Base-by-base conservation (phyloP, 768 basidiomycete species). In the Suillus decipiens region DNA sequence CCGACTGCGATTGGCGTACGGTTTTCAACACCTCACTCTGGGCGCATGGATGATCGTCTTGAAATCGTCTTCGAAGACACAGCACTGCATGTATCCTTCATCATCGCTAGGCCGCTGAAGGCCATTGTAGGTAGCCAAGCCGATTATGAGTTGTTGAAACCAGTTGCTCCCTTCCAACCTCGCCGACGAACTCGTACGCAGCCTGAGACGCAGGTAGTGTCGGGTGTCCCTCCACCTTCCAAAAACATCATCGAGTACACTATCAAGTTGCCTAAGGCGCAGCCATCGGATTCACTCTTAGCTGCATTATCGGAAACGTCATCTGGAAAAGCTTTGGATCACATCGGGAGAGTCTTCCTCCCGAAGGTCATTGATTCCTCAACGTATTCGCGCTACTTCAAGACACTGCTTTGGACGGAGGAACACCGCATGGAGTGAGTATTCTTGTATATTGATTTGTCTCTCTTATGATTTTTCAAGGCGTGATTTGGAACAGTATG, bases 51-150 rank as follows among this genome's bases (percentile, higher is more conserved):
- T 56, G 83, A 85, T 61, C 77, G 74, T 0, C 71, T 86, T 5
- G 83, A 85, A 47, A 73, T 87, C 17, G 62, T 79, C 2, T 85
- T 87, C 63, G 66, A 75, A 48, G 76, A 83, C 59, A 61, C 67
- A 0, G 63, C 67, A 4, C 71, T 73, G 5, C 66, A 68, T 36
- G 63, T 73, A 24, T 76, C 74, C 3, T 86, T 86, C 69, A 66
- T 81, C 43, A 85, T 87, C 59, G 77, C 78, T 0, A 80, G 87
- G 2, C 70, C 67, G 7, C 65, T 87, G 1, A 61, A 66, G 31
- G 85, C 80, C 11, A 80, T 80, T 6, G 80, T 86, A 36, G 87
- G 87, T 1, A 79, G 76, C 10, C 66, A 70, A 31, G 81, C 77
- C 10, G 86, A 87, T 66, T 77, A 84, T 55, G 82, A 84, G 17